Base-by-base conservation (phyloP, 1,139 yeast species). In the Eremothecium gossypii region DNA sequence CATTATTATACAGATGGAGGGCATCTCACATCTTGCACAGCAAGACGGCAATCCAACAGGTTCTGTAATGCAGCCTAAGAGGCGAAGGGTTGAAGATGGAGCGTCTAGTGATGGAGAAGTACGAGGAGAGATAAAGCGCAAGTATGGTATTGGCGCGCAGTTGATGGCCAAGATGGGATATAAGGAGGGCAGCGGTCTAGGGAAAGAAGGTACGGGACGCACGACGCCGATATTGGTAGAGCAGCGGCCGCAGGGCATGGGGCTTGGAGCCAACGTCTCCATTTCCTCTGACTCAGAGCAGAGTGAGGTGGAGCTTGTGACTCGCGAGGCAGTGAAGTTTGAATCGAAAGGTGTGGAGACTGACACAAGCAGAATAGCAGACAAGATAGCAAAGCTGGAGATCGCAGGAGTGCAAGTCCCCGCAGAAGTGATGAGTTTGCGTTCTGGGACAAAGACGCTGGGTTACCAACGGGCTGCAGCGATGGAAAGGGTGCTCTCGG, bases 111-210 rank as follows among this genome's bases (percentile, higher is more conserved):
- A 29, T 29, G 31, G 13, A 29, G 13, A n/a, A 17, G 23, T 17
- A 17, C 23, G 23, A 17, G 23, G 23, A 6, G 23, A 17, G 23
- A 17, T 17, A 6, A 17, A 17, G 23, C 23, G 46, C 44, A 58
- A 53, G 36, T 89, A 87, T 55, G 97, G 98, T 8, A 76, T 86
- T 36, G 98, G 97, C 30, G 96, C 96, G 2, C 66, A 73, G 41
- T 66, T 91, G 41, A 62, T 91, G 68, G 70, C 77, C 55, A 74
- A 78, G 51, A 89, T 91, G 97, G 98, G 98, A 0, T 89, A 86
- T 59, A 70, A 71, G 11, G 74, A 74, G 35, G 98, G 98, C 0
- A 69, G 74, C 49, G 97, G 97, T 0, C 70, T 91, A 17, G 98
- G 98, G 0, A 64, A 67, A 4, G 64, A 70, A 17, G 77, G 79